Evolutionary conservation across 2,329 filamentous ascomycete species (phyloP), one percentile per base, ranked within the genome.

Genomic region (Calonectria henricotiae): DNA sequence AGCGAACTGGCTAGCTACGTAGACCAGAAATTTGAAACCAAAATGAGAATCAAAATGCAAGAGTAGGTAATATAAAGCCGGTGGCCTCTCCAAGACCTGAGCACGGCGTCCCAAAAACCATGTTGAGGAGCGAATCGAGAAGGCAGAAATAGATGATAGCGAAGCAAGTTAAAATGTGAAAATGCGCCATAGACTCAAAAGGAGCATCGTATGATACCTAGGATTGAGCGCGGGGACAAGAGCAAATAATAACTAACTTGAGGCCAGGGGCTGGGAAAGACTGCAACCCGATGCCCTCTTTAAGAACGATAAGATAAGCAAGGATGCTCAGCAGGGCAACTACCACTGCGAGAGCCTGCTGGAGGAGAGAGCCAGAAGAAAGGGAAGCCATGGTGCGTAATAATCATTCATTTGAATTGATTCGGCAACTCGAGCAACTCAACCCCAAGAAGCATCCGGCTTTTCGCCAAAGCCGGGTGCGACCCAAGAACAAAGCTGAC

Each of bases 241-340:
- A 62, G 63, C 41, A 43, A 63, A 25, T 37, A 35, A 54, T 32
- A 51, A 73, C 71, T 73, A 64, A 73, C 71, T 65, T 51, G 25
- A 69, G 37, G 15, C 44, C 55, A 11, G 47, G 62, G 54, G 64
- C 30, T 20, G 54, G 54, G 23, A 66, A 44, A 17, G 61, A 65
- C n/a, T 72, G 54, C 41, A 68, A 27, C 11, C 68, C 62, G 62
- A 69, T 51, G 17, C 64, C 67, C 43, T 69, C 63, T 62, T 65
- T 69, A 51, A 64, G 44, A 32, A 49, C 35, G n/a, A 66, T 46
- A 51, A 73, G 63, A 60, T 75, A 76, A 15, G 61, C 54, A 9
- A 74, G 8, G 25, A 74, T 66, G 61, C 73, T 74, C 35, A 78
- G 66, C 69, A 78, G 60, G 67, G 75, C 76, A 65, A 76, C 73